These are phyloP conservation scores for Sorghum bicolor DNA, from an alignment of 176 grass and related monocot species.

Conservation along the genomic window DNA sequence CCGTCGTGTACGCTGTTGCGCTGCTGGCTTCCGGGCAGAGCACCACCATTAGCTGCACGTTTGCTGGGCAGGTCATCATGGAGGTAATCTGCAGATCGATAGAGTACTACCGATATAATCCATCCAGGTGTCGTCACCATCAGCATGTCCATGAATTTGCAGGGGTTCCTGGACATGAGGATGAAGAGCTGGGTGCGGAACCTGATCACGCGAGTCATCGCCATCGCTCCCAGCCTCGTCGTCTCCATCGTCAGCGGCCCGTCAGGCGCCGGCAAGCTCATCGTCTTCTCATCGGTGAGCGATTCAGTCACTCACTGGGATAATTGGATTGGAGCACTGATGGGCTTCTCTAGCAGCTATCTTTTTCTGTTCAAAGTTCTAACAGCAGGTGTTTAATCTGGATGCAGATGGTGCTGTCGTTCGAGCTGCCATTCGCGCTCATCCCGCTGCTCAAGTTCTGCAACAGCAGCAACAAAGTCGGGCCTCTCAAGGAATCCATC, in stretches of 20 bases:
- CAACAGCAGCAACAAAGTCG: constrained; percentile 54
- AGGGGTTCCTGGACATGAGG: constrained; percentile 85
- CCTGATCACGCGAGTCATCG: constrained; percentile 63
- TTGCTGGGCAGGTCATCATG: constrained; percentile 87
- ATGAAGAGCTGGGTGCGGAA: constrained; percentile 76
- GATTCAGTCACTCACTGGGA: background rate
- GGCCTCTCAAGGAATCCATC: constrained; percentile 57
- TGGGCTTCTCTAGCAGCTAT: too few relatives aligned
- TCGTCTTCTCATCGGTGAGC: constrained; percentile 54
- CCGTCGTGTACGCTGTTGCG: constrained; percentile 62
- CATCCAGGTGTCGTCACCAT: too few relatives aligned
- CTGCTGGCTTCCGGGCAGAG: constrained; percentile 90
- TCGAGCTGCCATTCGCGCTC: constrained; percentile 66
- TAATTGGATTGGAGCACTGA: too few relatives aligned
- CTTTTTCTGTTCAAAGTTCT: background rate
- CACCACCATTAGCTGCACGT: constrained; percentile 85
- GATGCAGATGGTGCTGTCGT: constrained; percentile 70
- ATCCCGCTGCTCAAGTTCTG: constrained; percentile 75
- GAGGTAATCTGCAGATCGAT: constrained; percentile 11
- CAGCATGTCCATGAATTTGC: background rate
- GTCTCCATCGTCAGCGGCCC: constrained; percentile 51
- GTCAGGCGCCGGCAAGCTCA: constrained; percentile 47
- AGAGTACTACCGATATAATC: too few relatives aligned
- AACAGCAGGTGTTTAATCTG: background rate
- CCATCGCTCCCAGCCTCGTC: constrained; percentile 63